phyloP scores from a whole-genome alignment of 2,329 filamentous ascomycete genomes.

The Lachnellula subtilissima region DNA sequence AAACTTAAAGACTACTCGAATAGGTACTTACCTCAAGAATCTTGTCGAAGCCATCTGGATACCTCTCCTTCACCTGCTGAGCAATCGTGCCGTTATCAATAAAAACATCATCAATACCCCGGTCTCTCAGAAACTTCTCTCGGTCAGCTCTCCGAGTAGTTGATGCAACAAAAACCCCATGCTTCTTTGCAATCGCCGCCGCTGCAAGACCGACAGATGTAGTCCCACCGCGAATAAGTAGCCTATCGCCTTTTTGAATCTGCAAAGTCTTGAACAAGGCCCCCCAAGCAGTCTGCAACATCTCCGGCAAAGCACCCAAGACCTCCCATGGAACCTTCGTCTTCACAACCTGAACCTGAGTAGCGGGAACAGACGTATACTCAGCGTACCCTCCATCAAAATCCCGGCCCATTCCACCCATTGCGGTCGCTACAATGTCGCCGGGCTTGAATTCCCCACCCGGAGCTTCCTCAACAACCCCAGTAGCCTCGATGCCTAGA shows the following conservation, averaged over 20 bases:
- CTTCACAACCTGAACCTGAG: constrained; percentile 13
- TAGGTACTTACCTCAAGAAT: constrained; percentile 9
- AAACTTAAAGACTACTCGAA: not conserved
- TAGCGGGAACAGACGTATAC: constrained; percentile 15
- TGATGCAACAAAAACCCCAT: constrained; percentile 14
- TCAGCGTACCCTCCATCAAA: constrained; percentile 23
- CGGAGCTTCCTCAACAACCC: constrained; percentile 17
- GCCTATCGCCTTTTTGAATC: constrained; percentile 11
- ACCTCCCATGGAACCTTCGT: constrained; percentile 18
- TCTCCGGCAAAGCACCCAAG: constrained; percentile 21
- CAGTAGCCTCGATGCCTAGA: constrained; percentile 26
- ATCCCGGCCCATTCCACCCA: constrained; percentile 22
- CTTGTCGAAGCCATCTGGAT: constrained; percentile 5
- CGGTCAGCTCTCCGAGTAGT: constrained; percentile 15
- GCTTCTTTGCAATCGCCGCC: constrained; percentile 1
- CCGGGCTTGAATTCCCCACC: constrained; percentile 13
- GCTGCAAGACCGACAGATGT: constrained; percentile 3
- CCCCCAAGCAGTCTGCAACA: constrained; percentile 21
- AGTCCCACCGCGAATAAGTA: constrained; percentile 8
- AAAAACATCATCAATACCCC: constrained; percentile 13
- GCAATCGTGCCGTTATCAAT: constrained; percentile 6
- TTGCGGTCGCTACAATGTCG: constrained; percentile 17
- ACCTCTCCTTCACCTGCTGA: not conserved
- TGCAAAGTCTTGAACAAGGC: constrained; percentile 20
- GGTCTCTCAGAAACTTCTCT: not conserved